Base-by-base conservation (phyloP, 2,329 filamentous ascomycete genomes). In the Apiospora sp. region DNA sequence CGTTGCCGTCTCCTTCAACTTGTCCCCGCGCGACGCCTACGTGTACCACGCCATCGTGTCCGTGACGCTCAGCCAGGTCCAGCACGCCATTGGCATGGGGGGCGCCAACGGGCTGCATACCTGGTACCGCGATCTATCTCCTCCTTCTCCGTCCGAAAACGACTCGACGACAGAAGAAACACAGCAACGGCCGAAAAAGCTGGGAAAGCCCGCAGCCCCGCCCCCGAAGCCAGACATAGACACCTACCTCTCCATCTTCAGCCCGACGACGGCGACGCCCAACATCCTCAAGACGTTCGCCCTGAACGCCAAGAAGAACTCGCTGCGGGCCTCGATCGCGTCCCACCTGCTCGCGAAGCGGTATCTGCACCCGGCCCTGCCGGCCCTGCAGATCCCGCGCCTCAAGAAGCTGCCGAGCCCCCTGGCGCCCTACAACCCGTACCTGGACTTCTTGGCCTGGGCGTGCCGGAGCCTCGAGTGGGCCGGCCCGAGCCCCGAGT, bases 161-260 rank as follows among this genome's bases (percentile, higher is more conserved):
- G 34, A 68, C 69, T 0, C 64, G 61, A 34, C 51, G 64, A 24
- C 54, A 46, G 24, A 19, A 73, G 54, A 70, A 68, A 12, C 64
- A 14, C 30, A 37, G 22, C 19, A 22, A 7, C 73, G 71, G 51
- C 51, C 19, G 1, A 51, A 8, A 61, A 5, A 43, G 8, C 6
- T 44, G 14, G 67, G 48, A 19, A 51, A 70, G 48, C n/a, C 68
- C 30, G 37, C 37, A 10, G 81, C 83, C 1, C 83, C 87, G 8
- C 91, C 90, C 8, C 83, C 88, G 1, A 82, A 81, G 64, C 76
- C 86, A 71, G 93, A 94, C 77, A 87, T 92, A 72, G 85, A 87
- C 61, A 89, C 92, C 24, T 94, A 95, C 83, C 87, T 89, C 49
- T 84, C 88, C 68, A 86, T 95, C 78, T 94, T 94, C 84, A 84